These are phyloP conservation scores for Pythium myriotylum DNA, from an alignment of 352 stramenopile species.

Conservation along the genomic window DNA sequence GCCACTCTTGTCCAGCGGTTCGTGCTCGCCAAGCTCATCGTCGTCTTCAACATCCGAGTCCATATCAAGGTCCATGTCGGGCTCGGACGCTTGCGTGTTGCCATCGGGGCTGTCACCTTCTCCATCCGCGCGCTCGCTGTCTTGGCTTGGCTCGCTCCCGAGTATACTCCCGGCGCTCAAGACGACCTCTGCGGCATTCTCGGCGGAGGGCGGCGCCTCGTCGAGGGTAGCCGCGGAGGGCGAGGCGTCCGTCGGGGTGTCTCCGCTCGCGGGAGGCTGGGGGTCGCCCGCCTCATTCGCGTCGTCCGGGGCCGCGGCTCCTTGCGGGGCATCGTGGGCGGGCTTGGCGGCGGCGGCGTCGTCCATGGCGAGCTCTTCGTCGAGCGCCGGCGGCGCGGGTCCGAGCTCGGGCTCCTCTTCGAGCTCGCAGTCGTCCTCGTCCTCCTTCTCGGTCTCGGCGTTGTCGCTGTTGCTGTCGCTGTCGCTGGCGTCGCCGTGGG, in stretches of 20 bases:
- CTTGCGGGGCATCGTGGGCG: too few species aligned
- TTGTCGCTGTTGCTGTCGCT: constrained; percentile 19
- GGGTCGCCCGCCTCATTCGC: too few species aligned
- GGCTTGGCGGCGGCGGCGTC: constrained; percentile 3
- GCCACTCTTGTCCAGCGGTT: constrained; percentile 24
- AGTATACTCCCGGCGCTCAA: constrained; percentile 20
- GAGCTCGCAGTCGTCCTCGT: constrained; percentile 16
- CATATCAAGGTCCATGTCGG: constrained; percentile 15
- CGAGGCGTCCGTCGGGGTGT: background rate
- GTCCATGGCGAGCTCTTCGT: background rate
- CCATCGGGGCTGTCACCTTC: too few species aligned
- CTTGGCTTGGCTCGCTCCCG: background rate
- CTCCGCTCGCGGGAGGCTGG: too few species aligned
- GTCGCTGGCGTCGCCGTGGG: background rate
- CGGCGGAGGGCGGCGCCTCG: background rate
- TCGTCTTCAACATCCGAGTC: constrained; percentile 27
- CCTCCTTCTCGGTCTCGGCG: constrained; percentile 26
- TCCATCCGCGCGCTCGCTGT: too few species aligned
- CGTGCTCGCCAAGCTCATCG: constrained; percentile 22
- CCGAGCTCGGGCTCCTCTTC: constrained; percentile 1
- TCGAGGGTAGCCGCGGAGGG: background rate
- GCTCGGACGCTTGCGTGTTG: too few species aligned
- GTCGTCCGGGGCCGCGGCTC: too few species aligned
- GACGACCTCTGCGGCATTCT: constrained; percentile 9
- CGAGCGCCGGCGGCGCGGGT: too few species aligned